Evolutionary conservation across 805 yeast species (phyloP).

Genomic region (Saccharomycopsis capsularis): DNA sequence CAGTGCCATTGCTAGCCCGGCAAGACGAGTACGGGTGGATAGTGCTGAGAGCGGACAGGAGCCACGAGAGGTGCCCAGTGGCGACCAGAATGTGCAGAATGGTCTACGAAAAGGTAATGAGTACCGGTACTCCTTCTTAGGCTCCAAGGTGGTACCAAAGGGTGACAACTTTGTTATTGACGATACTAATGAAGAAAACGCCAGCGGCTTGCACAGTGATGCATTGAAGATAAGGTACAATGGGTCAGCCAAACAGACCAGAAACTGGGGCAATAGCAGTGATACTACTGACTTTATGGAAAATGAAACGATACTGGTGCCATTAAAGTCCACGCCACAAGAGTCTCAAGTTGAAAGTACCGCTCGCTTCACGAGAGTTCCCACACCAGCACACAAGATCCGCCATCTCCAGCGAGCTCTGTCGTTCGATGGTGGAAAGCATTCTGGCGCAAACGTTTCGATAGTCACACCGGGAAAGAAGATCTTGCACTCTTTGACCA

Average conservation of each 20-base stretch:
- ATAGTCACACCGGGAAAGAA: not conserved
- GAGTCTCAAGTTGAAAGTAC: no score
- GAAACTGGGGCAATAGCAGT: no score
- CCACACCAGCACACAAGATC: slow-evolving; percentile 2
- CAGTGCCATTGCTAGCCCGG: not conserved
- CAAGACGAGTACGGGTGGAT: not conserved
- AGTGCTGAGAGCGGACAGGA: no score
- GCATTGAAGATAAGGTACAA: not conserved
- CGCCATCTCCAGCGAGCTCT: not conserved
- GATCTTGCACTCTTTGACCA: not conserved
- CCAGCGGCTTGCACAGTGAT: not conserved
- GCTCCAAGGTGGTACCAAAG: not conserved
- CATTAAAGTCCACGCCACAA: slow-evolving; percentile 8
- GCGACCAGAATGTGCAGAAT: no score
- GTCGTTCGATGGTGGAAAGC: not conserved
- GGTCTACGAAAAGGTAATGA: not conserved
- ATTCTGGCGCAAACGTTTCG: no score
- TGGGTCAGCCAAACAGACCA: no score
- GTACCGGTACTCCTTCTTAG: not conserved
- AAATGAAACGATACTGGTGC: slow-evolving; percentile 4
- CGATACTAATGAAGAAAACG: not conserved
- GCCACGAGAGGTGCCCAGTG: no score
- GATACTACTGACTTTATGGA: not conserved
- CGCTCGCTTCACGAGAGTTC: slow-evolving; percentile 1
- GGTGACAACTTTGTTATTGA: not conserved